Base-by-base conservation (phyloP, 148 eudicot genomes). In the Agrostemma githago region DNA sequence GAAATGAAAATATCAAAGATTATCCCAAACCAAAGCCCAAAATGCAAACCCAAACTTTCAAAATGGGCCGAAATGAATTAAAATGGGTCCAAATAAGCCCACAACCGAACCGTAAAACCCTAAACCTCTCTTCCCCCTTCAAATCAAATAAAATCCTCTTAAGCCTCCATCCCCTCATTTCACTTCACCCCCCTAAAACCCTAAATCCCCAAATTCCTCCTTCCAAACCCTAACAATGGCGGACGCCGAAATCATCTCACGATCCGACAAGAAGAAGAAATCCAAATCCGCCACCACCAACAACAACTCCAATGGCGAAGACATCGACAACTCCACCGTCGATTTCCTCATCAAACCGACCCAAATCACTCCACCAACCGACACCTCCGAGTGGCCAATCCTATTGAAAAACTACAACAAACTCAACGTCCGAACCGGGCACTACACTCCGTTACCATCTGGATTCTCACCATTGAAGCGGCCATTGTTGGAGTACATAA, bases 321-420 rank as follows among this genome's bases (percentile, higher is more conserved):
- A 81, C 59, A 56, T 53, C 58, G 77, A 56, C 51, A 53, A 8
- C 12, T 5, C 68, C 0, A 65, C 70, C 10, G 63, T 26, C 17
- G 85, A 90, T 20, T 88, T 48, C 82, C 70, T 87, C 4, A 94
- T 94, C 74, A 94, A 94, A 70, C 98, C 98, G 6, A 92, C 89
- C 60, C 77, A 65, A 74, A 82, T 60, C 81, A 88, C 92, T 0
- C 98, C 98, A 0, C 9, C 89, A 7, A 77, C 84, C 70, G 88
- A 91, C 78, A 91, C 93, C 5, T 87, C 97, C 8, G 66, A 87
- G 1, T 94, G 98, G 98, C 98, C 97, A 56, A 94, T 94, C 17
- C 91, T 94, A 0, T 76, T 94, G n/a, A 91, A 93, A 72, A 91
- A 94, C 80, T 94, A 94, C 76, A 91, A 89, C 65, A 82, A 84